Conservation (phyloP, 441 rosid species). For the Gossypium laxum region DNA sequence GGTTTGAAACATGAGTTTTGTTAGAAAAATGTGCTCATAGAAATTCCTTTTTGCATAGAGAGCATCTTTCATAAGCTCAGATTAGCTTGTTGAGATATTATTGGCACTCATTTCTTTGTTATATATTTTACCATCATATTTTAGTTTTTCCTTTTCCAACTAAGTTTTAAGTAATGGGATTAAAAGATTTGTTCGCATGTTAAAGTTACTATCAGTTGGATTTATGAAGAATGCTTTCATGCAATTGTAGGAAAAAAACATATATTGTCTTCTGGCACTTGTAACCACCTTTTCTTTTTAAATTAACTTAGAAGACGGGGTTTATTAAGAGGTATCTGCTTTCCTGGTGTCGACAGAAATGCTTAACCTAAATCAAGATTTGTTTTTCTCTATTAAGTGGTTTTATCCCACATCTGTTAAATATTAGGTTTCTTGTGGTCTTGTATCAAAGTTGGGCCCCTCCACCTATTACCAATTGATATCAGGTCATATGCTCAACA, state of each 20-base stretch:
- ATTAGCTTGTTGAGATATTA: background rate
- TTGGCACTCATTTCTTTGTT: background rate
- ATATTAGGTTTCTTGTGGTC: background rate
- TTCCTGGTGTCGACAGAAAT: background rate
- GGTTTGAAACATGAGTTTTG: background rate
- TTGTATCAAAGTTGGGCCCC: background rate
- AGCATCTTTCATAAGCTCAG: background rate
- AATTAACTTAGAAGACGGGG: background rate
- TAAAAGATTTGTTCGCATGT: background rate
- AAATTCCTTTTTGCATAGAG: background rate
- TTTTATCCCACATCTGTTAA: background rate
- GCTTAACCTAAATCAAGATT: conserved; percentile 12
- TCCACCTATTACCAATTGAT: background rate
- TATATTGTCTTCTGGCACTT: background rate
- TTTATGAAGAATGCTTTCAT: background rate
- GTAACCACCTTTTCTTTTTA: background rate
- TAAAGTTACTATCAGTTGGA: background rate
- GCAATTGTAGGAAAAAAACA: background rate
- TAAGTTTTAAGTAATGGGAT: background rate
- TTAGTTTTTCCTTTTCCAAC: background rate
- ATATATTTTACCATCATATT: background rate
- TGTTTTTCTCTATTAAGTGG: background rate
- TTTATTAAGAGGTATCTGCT: background rate
- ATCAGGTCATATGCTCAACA: background rate
- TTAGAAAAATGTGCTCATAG: background rate